Evolutionary conservation across 208 protist species (phyloP), one percentile per base, ranked within the genome.

Genomic region (Polymyxa betae): DNA sequence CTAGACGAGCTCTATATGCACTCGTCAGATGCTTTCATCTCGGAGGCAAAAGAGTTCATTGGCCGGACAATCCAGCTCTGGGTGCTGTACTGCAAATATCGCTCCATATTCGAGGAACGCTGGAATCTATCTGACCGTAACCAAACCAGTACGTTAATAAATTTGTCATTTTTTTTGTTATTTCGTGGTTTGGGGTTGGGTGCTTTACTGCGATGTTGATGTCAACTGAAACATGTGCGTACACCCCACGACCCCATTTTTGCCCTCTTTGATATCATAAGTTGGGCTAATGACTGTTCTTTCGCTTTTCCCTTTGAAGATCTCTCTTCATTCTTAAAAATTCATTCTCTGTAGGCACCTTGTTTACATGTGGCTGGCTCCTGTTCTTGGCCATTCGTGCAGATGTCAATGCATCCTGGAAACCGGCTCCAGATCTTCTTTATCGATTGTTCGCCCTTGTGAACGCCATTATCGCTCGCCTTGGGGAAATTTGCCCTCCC

Each of bases 71-170:
- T 82, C 35, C 72, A 82, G 72, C 72, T 82, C 12, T 82, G 72
- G 72, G 72, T 82, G 5, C 72, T 82, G 72, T 82, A 82, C 72
- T 82, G 72, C 40, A 82, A 82, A 43, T 82, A 82, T n/a, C 16
- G 35, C 5, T 82, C 72, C 16, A 82, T 82, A n/a, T 82, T 82
- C 72, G n/a, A 29, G 5, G 5, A 5, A 5, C 5, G 49, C 5
- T 60, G 49, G 49, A 29, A 5, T 5, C 5, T 24, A 60, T 60
- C 49, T 29, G 49, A 60, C 5, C 12, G 24, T 24, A 24, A 60
- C 12, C 24, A 24, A 29, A 24, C 24, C 12, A 24, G 49, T 60
- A 5, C 5, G 49, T 60, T 60, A n/a, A n/a, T n/a, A n/a, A n/a
- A n/a, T n/a, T n/a, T n/a, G n/a, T n/a, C n/a, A n/a, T n/a, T n/a